Base-by-base conservation (phyloP, 2,329 filamentous ascomycete species). In the Diaporthe capsici region DNA sequence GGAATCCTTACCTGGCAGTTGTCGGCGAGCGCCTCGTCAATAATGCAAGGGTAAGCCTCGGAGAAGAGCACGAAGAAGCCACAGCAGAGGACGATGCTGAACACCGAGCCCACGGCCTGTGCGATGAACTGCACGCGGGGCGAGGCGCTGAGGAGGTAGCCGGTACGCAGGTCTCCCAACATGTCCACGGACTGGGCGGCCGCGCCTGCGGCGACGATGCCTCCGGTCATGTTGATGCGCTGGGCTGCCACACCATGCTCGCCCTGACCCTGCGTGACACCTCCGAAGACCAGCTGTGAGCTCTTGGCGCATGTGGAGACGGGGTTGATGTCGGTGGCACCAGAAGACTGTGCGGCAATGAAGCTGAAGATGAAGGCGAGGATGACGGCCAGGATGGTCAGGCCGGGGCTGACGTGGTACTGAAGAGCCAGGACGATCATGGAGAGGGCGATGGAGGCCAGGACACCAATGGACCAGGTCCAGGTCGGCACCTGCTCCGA, bases 11-110 rank as follows among this genome's bases (percentile, higher is more conserved):
- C 65, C 31, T 68, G 65, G 47, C 65, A 68, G 0, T 1, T 2
- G 85, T 84, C 7, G 86, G 83, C 1, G 84, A 68, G 84, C 2
- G 84, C 81, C 25, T 84, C 77, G 75, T 88, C 84, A 80, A 91
- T 88, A 78, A 94, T 92, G 81, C 92, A 94, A 0, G 92, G 92
- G 82, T 94, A 94, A 0, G 92, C 92, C 7, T 88, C 87, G 77
- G 90, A 88, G 85, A 94, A 94, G 60, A 94, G 88, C 47, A 93
- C 89, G 80, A 93, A 94, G 78, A 94, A 88, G 13, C 90, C 91
- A 53, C 65, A 68, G 47, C 65, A 68, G 7, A 68, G 65, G 0
- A 92, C 92, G 0, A 92, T 91, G 17, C 94, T 84, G 84, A 93
- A 93, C 78, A 93, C 87, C n/a, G 92, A 88, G 65, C 93, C 88